phyloP scores from a whole-genome alignment of 192 early-diverging fungal genomes.

The Gryganskiella cystojenkinii region DNA sequence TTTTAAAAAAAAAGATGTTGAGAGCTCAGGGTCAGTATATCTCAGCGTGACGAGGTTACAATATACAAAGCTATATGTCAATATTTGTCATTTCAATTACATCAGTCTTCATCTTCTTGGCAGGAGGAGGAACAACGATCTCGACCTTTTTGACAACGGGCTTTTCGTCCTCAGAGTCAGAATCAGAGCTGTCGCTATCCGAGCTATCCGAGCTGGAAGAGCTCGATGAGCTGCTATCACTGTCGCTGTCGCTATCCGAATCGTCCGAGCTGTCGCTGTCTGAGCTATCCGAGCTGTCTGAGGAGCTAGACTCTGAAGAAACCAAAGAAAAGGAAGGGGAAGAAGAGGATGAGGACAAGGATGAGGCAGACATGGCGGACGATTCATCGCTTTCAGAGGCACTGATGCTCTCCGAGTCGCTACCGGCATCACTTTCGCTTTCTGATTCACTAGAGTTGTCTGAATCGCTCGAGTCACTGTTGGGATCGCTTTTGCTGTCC shows the following conservation, averaged over 20 bases:
- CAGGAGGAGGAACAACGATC: constrained; percentile 21
- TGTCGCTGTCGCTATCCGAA: too few relatives aligned
- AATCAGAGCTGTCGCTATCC: constrained; percentile 4
- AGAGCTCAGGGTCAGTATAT: constrained; percentile 6
- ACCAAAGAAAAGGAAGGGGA: constrained; percentile 14
- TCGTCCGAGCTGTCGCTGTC: background rate
- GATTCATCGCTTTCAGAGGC: constrained; percentile 8
- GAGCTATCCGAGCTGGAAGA: too few relatives aligned
- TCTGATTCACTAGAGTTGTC: background rate
- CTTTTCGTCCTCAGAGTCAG: constrained; percentile 12
- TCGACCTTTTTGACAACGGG: constrained; percentile 36
- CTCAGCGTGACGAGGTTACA: background rate
- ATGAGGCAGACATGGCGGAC: constrained; percentile 20
- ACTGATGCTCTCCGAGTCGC: constrained; percentile 1
- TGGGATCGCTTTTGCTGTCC: too few relatives aligned
- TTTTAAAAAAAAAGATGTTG: background rate
- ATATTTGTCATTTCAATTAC: constrained; percentile 6
- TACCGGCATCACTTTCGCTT: background rate
- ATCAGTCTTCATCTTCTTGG: constrained; percentile 59
- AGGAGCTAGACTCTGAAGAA: constrained; percentile 17
- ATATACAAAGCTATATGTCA: constrained; percentile 19
- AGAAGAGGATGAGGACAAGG: constrained; percentile 19
- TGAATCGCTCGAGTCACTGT: background rate
- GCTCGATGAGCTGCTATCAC: too few relatives aligned
- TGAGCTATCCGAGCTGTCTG: background rate